Base-by-base conservation (phyloP, 441 rosid species). In the Populus hybrid region DNA sequence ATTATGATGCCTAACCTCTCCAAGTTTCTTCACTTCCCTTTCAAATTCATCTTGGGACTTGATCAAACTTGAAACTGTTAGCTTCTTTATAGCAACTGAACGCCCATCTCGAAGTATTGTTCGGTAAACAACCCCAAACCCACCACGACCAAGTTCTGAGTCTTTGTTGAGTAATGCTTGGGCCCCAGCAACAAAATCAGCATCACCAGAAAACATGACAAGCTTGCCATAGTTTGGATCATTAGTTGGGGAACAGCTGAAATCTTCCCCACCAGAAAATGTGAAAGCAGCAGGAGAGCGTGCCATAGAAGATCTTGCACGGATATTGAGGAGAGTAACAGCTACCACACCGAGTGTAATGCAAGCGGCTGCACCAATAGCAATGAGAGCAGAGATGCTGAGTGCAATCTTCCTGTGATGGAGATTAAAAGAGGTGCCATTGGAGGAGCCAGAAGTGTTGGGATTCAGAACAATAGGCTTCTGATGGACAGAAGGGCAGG, bases 401-500 rank as follows among this genome's bases (percentile, higher is more conserved):
- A 96, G 89, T 66, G 90, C 89, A 65, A 91, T 86, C 83, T 88
- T 29, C 31, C 31, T 88, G 83, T 87, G 91, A 42, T 77, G 93
- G 76, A 77, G 82, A 76, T 79, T 83, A 8, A 73, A 74, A 67
- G 93, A 84, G 72, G 94, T 86, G 83, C 77, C 83, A 71, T 83
- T 83, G 26, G 84, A 42, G n/a, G 97, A 84, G 82, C 77, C 74
- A 10, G 97, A 90, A 0, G 97, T 92, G 85, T 96, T 93, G 14
- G 99, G 99, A 73, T 96, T 94, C 78, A 96, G 98, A 82, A 96
- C 99, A 75, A 96, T 92, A 50, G 99, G 99, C 84, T 96, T 94
- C 2, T 92, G 97, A 79, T 96, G 98, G 74, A 88, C 91, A 20
- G 94, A 84, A 72, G 98, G 98, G 81, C 99, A 96, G 9, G 99